Evolutionary conservation across 2,329 filamentous ascomycete genomes (phyloP), one percentile per base, ranked within the genome.

Genomic region (Dothistroma septosporum): DNA sequence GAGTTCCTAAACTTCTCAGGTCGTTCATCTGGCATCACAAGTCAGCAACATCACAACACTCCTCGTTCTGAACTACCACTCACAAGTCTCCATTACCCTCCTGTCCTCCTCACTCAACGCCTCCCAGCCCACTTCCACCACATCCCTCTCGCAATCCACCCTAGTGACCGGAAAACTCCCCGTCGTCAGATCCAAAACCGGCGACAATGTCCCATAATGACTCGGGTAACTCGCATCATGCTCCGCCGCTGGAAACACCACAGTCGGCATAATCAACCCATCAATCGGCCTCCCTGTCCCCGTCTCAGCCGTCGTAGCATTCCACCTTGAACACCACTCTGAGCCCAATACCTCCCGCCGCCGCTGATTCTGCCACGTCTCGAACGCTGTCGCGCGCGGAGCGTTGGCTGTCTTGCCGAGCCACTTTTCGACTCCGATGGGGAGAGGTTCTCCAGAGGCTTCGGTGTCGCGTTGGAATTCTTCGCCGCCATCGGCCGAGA

Each of bases 1-100:
- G 79, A 77, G 59, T 79, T 79, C 21, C 73, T 66, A 62, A 80
- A 83, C 41, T 73, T 77, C 57, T 79, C 77, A 1, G 81, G 75
- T 48, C 35, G 24, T 10, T 22, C 16, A 31, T 60, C 53, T 55
- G 21, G 5, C 14, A 16, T 16, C n/a, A 16, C 10, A 3, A 37
- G 33, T 37, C 33, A 37, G 33, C 33, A 11, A 4, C 4, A 3
- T 37, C 33, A 16, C 33, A 4, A 4, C 14, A 4, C 3, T 9
- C 10, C 33, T 9, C 33, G 10, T 9, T 37, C 14, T 16, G 33
- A 16, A 50, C 1, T n/a, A 21, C 37, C 5, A 35, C 60, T 57
- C 22, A 58, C 49, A 61, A 19, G 55, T 61, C 14, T 64, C 53
- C 57, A 54, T 61, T 1, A 61, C 61, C 35, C 59, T 48, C 21